Evolutionary conservation across 192 early-diverging fungal species (phyloP).

Genomic region (Cetraspora pellucida): DNA sequence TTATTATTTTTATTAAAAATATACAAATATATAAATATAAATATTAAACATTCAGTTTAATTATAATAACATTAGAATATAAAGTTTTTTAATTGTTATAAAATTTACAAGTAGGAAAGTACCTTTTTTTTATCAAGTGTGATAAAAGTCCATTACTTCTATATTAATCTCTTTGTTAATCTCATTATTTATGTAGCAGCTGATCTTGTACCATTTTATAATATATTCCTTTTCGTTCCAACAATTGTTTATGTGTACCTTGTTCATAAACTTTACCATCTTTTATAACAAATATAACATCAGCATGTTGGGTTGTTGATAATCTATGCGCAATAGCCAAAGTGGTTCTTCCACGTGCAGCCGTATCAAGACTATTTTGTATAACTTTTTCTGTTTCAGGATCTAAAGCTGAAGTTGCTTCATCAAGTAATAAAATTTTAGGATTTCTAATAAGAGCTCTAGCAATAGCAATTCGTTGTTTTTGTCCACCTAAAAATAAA

Average conservation of each 20-base stretch:
- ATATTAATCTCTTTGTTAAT: no score
- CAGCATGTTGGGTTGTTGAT: conserved; percentile 69
- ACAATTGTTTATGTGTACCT: conserved; percentile 79
- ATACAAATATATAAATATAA: no score
- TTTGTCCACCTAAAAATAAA: no score
- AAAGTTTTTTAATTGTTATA: no score
- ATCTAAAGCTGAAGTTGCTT: conserved; percentile 77
- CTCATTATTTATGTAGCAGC: not conserved
- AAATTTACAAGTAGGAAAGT: no score
- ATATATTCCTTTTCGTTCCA: conserved; percentile 66
- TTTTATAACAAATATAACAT: conserved; percentile 83
- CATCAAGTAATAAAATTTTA: conserved; percentile 83
- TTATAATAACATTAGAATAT: no score
- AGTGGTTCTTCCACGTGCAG: conserved; percentile 69
- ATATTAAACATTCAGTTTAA: no score
- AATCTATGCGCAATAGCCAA: conserved; percentile 76
- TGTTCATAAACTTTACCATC: conserved; percentile 70
- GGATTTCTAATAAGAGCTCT: conserved; percentile 49
- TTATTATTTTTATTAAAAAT: no score
- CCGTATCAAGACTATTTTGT: conserved; percentile 71
- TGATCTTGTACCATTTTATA: conserved; percentile 61
- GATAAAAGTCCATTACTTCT: no score
- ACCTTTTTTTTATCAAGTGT: no score
- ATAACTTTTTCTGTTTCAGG: conserved; percentile 71
- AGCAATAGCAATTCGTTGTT: no score